Base-by-base conservation (phyloP, 1,284 basidiomycete genomes). In the Rhodotorula sp. region DNA sequence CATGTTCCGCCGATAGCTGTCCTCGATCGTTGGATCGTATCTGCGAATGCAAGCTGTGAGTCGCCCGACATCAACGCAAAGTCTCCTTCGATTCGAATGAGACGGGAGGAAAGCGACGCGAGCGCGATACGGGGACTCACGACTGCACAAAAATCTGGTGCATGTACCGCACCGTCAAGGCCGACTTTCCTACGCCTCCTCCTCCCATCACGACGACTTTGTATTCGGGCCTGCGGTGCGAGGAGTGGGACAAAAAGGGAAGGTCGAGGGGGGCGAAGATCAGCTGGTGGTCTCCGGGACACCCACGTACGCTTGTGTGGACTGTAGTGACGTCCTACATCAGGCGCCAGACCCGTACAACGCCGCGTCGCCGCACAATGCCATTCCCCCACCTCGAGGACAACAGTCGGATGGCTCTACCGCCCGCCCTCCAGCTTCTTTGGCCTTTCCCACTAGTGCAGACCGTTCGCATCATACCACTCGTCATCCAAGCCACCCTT, bases 131-230 rank as follows among this genome's bases (percentile, higher is more conserved):
- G 44, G 26, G 15, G 55, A 58, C 73, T 56, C 69, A 74, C 53
- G 71, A 72, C 56, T 74, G 69, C 40, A 75, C 82, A 79, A 92
- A 92, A 64, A 86, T 82, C 77, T 88, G 86, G 75, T 86, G 85
- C 59, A 90, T 85, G 79, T 88, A 91, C 66, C 90, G 85, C 65
- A 90, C 87, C 79, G 82, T 81, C 56, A 83, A 83, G 26, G 90
- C 89, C 44, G 89, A 90, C 81, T 92, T 92, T 64, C 91, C 90
- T 66, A 92, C 90, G 44, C 79, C 56, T 26, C 78, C 78, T 22
- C 75, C 78, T 40, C 58, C 59, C 56, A 74, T 60, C 22, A 74
- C 64, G 62, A 75, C 73, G 53, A 75, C 53, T 47, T 71, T 69
- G 67, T 67, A 75, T 37, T 73, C 72, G 16, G 69, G 65, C 31